Evolutionary conservation across 495 filamentous ascomycete species (phyloP).

Genomic region (Penicillium taxi): DNA sequence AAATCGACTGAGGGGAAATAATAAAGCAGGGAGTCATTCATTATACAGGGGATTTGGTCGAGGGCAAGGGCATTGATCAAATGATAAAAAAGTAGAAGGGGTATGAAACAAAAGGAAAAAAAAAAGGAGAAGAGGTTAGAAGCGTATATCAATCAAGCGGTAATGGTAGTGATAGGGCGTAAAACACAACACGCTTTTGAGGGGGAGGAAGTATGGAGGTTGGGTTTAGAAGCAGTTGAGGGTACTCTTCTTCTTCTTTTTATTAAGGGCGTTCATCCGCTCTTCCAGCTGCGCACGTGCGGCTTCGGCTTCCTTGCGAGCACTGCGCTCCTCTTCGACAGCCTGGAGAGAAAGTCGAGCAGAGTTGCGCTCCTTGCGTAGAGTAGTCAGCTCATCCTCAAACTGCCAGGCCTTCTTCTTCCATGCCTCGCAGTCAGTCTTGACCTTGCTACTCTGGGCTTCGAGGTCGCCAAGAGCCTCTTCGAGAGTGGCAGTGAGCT

Average conservation of each 20-base stretch:
- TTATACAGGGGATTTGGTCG: too few species aligned
- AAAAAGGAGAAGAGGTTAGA: slow-evolving; percentile 11
- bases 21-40: too few species aligned
- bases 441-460: slow-evolving; percentile 73
- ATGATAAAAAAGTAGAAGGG: too few species aligned
- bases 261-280: slow-evolving; percentile 83
- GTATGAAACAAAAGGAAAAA: too few species aligned
- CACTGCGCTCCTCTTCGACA: slow-evolving; percentile 88
- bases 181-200: slow-evolving; percentile 13
- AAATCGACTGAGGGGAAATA: too few species aligned
- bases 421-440: slow-evolving; percentile 80
- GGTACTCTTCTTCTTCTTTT: slow-evolving; percentile 91
- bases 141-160: slow-evolving; percentile 10
- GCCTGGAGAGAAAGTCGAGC: slow-evolving; percentile 81
- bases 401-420: slow-evolving; percentile 70
- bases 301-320: slow-evolving; percentile 77
- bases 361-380: slow-evolving; percentile 59
- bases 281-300: slow-evolving; percentile 84
- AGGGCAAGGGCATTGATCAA: too few species aligned
- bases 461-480: slow-evolving; percentile 94
- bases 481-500: slow-evolving; percentile 87
- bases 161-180: slow-evolving; percentile 12
- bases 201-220: background rate
- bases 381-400: slow-evolving; percentile 68
- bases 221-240: slow-evolving; percentile 80